Percentiles rank a stretch among this genome's conserved stretches.
Conservation (phyloP, 1,284 basidiomycete species). For the Tilletiopsis washingtonensis region DNA sequence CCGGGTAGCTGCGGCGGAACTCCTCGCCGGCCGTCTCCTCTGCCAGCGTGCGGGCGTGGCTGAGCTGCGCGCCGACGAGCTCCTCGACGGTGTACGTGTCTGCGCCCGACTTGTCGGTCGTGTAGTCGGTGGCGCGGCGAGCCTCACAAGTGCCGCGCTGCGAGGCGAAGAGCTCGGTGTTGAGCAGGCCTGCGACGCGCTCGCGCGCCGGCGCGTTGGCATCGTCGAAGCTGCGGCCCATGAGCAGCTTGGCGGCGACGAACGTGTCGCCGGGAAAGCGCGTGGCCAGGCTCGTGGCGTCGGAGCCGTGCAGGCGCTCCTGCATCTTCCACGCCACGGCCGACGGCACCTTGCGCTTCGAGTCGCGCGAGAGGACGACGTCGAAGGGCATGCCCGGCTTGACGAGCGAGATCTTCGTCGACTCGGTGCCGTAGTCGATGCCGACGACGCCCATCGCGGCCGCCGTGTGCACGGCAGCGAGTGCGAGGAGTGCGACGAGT, state of each 20-base stretch:
- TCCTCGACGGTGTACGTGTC: constrained; percentile 61
- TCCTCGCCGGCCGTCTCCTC: constrained; percentile 59
- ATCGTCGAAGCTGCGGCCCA: constrained; percentile 52
- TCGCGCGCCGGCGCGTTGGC: constrained; percentile 13
- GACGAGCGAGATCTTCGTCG: constrained; percentile 78
- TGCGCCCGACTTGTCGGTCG: constrained; percentile 4
- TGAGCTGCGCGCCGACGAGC: constrained; percentile 85
- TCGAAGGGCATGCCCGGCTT: constrained; percentile 94
- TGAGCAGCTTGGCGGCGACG: constrained; percentile 76
- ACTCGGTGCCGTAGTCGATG: constrained; percentile 46
- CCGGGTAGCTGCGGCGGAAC: constrained; percentile 25
- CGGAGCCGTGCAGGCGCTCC: constrained; percentile 78
- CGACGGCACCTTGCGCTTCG: constrained; percentile 87
- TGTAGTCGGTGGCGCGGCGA: constrained; percentile 16
- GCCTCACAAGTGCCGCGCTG: constrained; percentile 27
- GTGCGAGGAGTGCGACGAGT: not conserved
- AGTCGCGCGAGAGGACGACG: constrained; percentile 89
- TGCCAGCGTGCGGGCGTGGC: constrained; percentile 80
- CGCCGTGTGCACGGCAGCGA: constrained; percentile 6
- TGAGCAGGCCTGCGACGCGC: constrained; percentile 24
- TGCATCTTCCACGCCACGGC: constrained; percentile 53
- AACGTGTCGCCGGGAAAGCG: constrained; percentile 84
- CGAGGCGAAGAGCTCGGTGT: constrained; percentile 24
- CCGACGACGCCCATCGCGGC: constrained; percentile 41
- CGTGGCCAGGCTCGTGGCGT: constrained; percentile 77